Evolutionary conservation across 2,329 filamentous ascomycete genomes (phyloP), one percentile per base, ranked within the genome.

Genomic region (Fusarium continuum): DNA sequence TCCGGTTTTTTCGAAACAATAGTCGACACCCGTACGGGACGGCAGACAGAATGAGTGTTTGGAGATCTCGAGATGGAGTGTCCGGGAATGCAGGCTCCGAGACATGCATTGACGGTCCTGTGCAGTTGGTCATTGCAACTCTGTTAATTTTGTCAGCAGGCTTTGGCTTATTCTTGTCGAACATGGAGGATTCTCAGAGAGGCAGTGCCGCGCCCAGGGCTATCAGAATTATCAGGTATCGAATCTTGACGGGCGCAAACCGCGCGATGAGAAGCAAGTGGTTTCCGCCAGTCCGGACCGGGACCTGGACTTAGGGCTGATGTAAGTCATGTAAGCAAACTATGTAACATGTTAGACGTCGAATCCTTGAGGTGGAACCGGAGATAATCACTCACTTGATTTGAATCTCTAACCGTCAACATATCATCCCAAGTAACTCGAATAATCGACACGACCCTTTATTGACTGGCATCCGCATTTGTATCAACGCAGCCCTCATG

Each of bases 91-190:
- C 47, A 29, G 32, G 19, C 61, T 36, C 56, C 46, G 61, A 64
- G 61, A 65, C 61, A 65, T 65, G 46, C 61, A 43, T 57, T 53
- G 56, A 38, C 44, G 61, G 63, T 65, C 61, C 62, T 35, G 58
- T 40, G 50, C 52, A 40, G n/a, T n/a, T n/a, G n/a, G 38, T 51
- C 29, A 48, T 48, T 62, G 41, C 49, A 43, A 57, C 44, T 48
- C 48, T 29, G 25, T 34, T 34, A 16, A 25, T 23, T 35, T 32
- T 22, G 32, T 36, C 44, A 20, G 36, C 22, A 23, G 29, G 28
- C 29, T 23, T 23, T 19, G 8, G 25, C 29, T 45, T 50, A 13
- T 32, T 52, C 34, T 25, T 32, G 35, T 8, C 31, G 35, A 40
- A 49, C 36, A 32, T 19, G 10, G 16, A 26, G 38, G 22, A 14